These are phyloP conservation scores for Areca catechu DNA, from an alignment of 176 grass and related monocot genomes.

Conservation along the genomic window DNA sequence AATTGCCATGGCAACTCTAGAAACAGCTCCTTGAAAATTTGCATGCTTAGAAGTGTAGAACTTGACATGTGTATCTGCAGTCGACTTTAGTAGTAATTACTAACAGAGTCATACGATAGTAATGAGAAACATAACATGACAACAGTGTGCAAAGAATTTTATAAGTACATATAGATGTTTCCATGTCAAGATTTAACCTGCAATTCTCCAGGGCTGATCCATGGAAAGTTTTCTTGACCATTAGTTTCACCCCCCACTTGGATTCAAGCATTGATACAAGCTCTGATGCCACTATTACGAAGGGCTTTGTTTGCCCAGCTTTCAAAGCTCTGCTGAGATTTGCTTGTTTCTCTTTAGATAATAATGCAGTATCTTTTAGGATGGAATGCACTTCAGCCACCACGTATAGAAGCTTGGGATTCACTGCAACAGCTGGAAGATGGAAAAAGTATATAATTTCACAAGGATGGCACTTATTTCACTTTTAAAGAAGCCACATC, in stretches of 20 bases:
- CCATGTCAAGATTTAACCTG: constrained; percentile 33
- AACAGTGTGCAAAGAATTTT: not conserved
- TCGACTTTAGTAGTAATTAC: too few relatives aligned
- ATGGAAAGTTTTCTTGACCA: constrained; percentile 54
- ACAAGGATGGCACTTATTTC: too few relatives aligned
- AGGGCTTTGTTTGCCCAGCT: constrained; percentile 37
- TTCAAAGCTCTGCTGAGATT: constrained; percentile 65
- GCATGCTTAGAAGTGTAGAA: not conserved
- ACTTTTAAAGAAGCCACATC: not conserved
- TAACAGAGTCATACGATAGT: too few relatives aligned
- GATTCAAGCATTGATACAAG: constrained; percentile 76
- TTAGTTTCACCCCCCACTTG: constrained; percentile 76
- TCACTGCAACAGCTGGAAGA: constrained; percentile 87
- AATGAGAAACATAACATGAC: constrained; percentile 13
- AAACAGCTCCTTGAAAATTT: not conserved
- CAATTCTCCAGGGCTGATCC: constrained; percentile 81
- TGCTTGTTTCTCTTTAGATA: constrained; percentile 34
- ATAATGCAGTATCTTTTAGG: constrained; percentile 25
- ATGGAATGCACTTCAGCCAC: constrained; percentile 57
- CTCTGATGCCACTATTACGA: constrained; percentile 68
- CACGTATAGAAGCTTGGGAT: constrained; percentile 62
- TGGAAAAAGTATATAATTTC: constrained; percentile 9
- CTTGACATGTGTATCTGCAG: not conserved
- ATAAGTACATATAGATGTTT: too few relatives aligned
- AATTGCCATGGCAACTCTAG: too few relatives aligned